Evolutionary conservation across 805 yeast genomes (phyloP), one percentile per base, ranked within the genome.

Genomic region (Cyberlindnera mrakii): DNA sequence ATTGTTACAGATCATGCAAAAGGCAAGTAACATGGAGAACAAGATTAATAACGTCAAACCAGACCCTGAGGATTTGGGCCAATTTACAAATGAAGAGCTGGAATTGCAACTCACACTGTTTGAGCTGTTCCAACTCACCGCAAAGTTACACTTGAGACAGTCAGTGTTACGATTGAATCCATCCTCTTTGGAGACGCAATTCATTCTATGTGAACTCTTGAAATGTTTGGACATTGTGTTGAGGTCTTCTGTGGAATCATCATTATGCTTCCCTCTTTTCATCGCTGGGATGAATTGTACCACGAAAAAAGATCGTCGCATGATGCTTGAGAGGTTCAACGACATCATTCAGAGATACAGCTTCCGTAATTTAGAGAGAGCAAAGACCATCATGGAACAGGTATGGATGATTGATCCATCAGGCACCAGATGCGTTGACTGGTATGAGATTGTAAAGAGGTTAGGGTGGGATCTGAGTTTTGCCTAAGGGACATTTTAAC

Each of bases 381-480:
- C 61, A 32, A 62, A 49, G 44, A 59, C 57, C 19, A 57, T 64
- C 32, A 59, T 66, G 64, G 67, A 54, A 45, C 72, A 65, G 49
- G 69, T 63, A 16, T 71, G 68, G 75, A 60, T 49, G 58, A 68
- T 57, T 64, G 60, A 71, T 45, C 60, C 61, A 3, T 55, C 65
- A 8, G 91, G 93, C 0, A 72, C 75, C 20, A 67, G 64, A 42
- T 79, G 75, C 48, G 77, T 84, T 32, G 90, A 85, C 58, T 85
- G 95, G 93, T 77, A 77, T 55, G 74, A 70, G 30, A 71, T 83
- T 36, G 78, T 85, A 33, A 76, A 77, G 46, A 71, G 71, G 11
- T 63, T 82, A 39, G 86, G 85, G 3, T 85, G 93, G 91, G 86
- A 85, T 56, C 65, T 86, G 37, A 82, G 84, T 60, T 85, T 85